Percentiles rank a stretch among this genome's conserved stretches.
phyloP scores from a whole-genome alignment of 257 asterid species.

The Linaria vulgaris region DNA sequence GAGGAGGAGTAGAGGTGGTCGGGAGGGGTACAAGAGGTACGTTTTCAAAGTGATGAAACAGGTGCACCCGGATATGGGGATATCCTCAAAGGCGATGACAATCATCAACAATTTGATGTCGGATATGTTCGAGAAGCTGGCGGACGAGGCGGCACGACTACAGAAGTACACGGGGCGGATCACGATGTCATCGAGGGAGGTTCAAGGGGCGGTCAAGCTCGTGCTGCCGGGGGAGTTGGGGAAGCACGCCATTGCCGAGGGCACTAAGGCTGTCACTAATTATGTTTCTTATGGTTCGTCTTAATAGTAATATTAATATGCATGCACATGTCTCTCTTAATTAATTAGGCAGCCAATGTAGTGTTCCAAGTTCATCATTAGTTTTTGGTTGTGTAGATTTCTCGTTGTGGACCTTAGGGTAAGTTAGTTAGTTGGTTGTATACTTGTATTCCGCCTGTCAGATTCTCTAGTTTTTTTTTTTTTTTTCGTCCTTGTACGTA shows the following conservation, averaged over 20 bases:
- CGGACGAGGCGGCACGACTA: constrained; percentile 63
- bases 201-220: constrained; percentile 82
- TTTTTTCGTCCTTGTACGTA: too few relatives aligned
- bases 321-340: too few relatives aligned
- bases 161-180: constrained; percentile 35
- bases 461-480: too few relatives aligned
- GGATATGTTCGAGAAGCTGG: constrained; percentile 78
- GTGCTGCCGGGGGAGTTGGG: constrained; percentile 84
- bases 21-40: constrained; percentile 58
- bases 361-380: too few relatives aligned
- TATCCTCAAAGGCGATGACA: constrained; percentile 72
- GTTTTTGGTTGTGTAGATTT: too few relatives aligned
- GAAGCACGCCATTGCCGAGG: constrained; percentile 80
- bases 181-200: constrained; percentile 70
- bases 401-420: too few relatives aligned
- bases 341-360: too few relatives aligned
- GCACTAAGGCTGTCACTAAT: constrained; percentile 58
- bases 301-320: too few relatives aligned
- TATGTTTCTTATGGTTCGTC: constrained; percentile 28
- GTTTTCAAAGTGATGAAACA: constrained; percentile 76
- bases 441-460: too few relatives aligned
- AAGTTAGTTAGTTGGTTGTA: too few relatives aligned
- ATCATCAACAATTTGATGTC: constrained; percentile 60
- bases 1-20: constrained; percentile 32
- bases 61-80: constrained; percentile 83